Conservation (phyloP, 805 yeast species). For the Alloascoidea hylecoeti region DNA sequence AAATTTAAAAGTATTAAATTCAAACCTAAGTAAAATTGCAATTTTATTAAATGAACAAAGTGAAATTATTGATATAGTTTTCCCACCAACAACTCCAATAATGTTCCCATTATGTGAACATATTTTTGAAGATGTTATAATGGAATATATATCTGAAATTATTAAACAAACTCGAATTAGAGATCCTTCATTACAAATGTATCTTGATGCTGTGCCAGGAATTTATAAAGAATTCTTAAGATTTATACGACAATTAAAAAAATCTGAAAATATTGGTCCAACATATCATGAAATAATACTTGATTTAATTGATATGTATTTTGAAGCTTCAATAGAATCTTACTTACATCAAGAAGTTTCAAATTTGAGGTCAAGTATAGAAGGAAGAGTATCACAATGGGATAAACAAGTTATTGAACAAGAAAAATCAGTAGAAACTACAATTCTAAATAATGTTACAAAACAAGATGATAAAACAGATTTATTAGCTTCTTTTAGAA, state of each 20-base stretch:
- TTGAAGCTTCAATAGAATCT: conserved; percentile 13
- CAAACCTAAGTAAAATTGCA: conserved; percentile 16
- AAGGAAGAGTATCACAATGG: conserved; percentile 16
- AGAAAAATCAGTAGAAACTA: conserved; percentile 33
- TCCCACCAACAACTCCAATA: conserved; percentile 30
- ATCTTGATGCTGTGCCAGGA: conserved; percentile 24
- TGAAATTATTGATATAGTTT: conserved; percentile 24
- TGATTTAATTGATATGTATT: conserved; percentile 11
- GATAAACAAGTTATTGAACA: conserved; percentile 19
- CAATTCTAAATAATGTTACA: conserved; percentile 32
- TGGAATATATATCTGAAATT: conserved; percentile 11
- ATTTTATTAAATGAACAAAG: conserved; percentile 23
- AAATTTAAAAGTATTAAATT: conserved; percentile 8
- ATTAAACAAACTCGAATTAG: conserved; percentile 8
- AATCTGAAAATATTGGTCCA: conserved; percentile 23
- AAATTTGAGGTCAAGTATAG: conserved; percentile 12
- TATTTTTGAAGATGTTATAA: conserved; percentile 18
- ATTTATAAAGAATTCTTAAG: conserved; percentile 9
- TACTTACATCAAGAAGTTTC: conserved; percentile 17
- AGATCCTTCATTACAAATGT: conserved; percentile 7
- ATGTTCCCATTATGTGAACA: conserved; percentile 33
- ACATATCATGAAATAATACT: conserved; percentile 14
- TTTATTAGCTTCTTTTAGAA: conserved; percentile 34
- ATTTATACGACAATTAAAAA: conserved; percentile 10
- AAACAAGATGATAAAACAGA: conserved; percentile 32